phyloP scores from a whole-genome alignment of 345 rosid genomes.

The Hibiscus trionum region DNA sequence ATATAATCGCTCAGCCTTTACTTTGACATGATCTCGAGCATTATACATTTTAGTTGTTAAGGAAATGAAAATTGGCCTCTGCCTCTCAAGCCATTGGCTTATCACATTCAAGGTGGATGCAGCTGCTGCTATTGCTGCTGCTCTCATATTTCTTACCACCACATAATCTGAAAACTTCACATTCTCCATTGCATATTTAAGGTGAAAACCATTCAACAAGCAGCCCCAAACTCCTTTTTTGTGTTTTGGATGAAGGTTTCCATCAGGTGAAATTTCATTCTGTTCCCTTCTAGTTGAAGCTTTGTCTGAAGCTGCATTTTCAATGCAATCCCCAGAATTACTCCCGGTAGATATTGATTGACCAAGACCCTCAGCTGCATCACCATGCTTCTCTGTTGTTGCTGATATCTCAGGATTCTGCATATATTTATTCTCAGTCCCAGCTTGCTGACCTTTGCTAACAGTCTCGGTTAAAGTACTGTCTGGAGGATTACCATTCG shows the following conservation, averaged over 20 bases:
- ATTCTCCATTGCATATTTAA: constrained; percentile 41
- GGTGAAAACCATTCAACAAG: constrained; percentile 35
- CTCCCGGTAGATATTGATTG: constrained; percentile 24
- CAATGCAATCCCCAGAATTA: constrained; percentile 10
- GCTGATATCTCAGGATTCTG: constrained; percentile 14
- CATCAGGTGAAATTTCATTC: constrained; percentile 24
- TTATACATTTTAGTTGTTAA: constrained; percentile 26
- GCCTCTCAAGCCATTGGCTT: constrained; percentile 54
- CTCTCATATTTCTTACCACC: constrained; percentile 33
- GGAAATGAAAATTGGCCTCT: constrained; percentile 39
- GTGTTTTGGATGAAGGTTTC: constrained; percentile 28
- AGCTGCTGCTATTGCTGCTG: constrained; percentile 18
- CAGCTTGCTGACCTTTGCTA: constrained; percentile 14
- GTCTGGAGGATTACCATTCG: constrained; percentile 27
- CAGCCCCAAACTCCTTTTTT: constrained; percentile 25
- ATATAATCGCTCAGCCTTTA: constrained; percentile 44
- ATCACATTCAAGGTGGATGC: constrained; percentile 29
- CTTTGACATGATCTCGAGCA: constrained; percentile 38
- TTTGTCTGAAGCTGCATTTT: constrained; percentile 26
- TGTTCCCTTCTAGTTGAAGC: constrained; percentile 24
- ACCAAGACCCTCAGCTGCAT: constrained; percentile 18
- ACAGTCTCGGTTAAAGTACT: constrained; percentile 3
- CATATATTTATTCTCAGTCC: constrained; percentile 11
- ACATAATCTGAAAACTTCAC: constrained; percentile 38
- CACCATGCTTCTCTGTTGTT: constrained; percentile 34